phyloP scores from a whole-genome alignment of 2,329 filamentous ascomycete genomes.

The Aschersonia sp. region DNA sequence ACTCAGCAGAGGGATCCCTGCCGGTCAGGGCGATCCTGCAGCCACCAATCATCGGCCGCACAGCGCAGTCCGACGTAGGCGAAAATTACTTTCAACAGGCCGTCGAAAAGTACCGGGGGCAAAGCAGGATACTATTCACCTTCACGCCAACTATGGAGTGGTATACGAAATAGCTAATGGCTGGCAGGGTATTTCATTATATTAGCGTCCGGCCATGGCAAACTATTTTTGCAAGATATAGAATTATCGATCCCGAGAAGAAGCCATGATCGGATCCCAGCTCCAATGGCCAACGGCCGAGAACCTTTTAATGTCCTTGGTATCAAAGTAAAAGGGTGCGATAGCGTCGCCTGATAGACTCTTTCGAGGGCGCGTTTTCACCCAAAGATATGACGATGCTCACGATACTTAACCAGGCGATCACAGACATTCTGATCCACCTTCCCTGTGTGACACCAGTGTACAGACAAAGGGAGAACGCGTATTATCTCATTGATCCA shows the following conservation, averaged over 20 bases:
- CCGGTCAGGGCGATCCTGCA: conserved; percentile 27
- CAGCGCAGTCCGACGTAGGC: conserved; percentile 6
- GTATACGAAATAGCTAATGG: conserved; percentile 31
- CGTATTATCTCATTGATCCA: conserved; percentile 17
- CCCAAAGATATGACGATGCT: no score
- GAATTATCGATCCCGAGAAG: conserved; percentile 11
- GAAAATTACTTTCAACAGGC: conserved; percentile 23
- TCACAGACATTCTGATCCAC: no score
- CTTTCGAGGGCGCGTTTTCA: no score
- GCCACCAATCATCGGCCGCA: conserved; percentile 22
- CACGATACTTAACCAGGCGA: no score
- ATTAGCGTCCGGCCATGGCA: conserved; percentile 30
- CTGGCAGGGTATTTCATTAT: conserved; percentile 35
- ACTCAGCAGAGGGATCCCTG: background rate
- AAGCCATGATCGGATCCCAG: background rate
- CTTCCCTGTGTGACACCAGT: no score
- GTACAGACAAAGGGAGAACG: background rate
- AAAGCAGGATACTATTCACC: conserved; percentile 13
- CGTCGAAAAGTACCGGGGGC: conserved; percentile 2
- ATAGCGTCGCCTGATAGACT: no score
- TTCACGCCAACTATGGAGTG: conserved; percentile 35
- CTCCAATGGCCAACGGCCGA: no score
- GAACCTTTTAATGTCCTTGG: no score
- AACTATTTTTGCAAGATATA: conserved; percentile 18
- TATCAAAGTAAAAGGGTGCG: no score